Evolutionary conservation across 305 asterid species (phyloP).

Genomic region (Fraxinus baroniana): DNA sequence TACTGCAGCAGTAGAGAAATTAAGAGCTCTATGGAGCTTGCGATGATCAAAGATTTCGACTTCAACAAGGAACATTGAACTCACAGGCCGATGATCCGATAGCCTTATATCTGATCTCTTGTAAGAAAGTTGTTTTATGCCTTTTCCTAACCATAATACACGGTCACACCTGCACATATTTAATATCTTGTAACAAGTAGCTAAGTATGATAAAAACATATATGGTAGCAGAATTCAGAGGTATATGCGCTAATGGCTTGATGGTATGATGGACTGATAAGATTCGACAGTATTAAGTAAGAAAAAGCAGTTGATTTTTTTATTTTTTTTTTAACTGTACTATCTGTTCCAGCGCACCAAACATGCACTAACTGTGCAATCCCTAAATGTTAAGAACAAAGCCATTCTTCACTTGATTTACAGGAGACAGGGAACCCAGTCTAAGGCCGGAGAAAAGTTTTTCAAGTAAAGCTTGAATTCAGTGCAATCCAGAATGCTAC

Average conservation of each 20-base stretch:
- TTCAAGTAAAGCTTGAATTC: background rate
- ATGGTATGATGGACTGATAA: background rate
- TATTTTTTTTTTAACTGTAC: background rate
- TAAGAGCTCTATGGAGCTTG: constrained; percentile 79
- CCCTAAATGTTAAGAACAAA: background rate
- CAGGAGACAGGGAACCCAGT: background rate
- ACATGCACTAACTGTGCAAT: background rate
- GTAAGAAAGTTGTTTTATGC: constrained; percentile 71
- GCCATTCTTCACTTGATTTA: background rate
- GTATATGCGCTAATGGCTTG: background rate
- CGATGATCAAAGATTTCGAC: constrained; percentile 78
- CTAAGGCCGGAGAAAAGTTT: background rate
- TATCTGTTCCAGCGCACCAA: background rate
- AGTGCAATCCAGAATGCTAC: background rate
- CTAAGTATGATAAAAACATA: background rate
- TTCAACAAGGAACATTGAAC: constrained; percentile 62
- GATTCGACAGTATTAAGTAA: background rate
- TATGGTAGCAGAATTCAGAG: background rate
- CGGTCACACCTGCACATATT: constrained; percentile 80
- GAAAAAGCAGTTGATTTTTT: background rate
- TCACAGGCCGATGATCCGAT: constrained; percentile 91
- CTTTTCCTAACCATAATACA: constrained; percentile 85
- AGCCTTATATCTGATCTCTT: constrained; percentile 58
- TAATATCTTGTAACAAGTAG: constrained; percentile 3
- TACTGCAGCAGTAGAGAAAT: constrained; percentile 54